phyloP scores from a whole-genome alignment of 2,329 filamentous ascomycete species.

The Colletotrichum euphorbiae region DNA sequence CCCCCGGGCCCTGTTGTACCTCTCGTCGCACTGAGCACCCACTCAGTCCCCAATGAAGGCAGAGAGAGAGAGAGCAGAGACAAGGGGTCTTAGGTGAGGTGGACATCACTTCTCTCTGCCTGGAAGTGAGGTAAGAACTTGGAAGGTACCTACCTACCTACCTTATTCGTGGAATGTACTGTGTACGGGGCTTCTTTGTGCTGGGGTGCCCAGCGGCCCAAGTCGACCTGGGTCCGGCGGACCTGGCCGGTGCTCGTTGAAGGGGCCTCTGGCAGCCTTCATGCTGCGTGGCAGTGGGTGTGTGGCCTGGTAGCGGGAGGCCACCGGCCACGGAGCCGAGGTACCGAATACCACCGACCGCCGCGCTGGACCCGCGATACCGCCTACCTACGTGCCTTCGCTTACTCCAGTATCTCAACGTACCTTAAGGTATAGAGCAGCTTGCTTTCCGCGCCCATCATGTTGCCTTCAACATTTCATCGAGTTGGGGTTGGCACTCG shows the following conservation, averaged over 20 bases:
- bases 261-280: not conserved
- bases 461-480: not conserved
- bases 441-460: not conserved
- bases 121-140: too few relatives aligned
- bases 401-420: too few relatives aligned
- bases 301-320: constrained; percentile 18
- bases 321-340: constrained; percentile 6
- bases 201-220: constrained; percentile 10
- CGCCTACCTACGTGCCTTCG: too few relatives aligned
- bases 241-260: constrained; percentile 1
- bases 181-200: constrained; percentile 17
- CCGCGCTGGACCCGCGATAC: not conserved
- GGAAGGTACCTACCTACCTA: too few relatives aligned
- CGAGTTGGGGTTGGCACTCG: not conserved
- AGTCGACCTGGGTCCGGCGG: constrained; percentile 13
- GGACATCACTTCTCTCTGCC: not conserved
- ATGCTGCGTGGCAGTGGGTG: constrained; percentile 22
- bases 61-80: not conserved
- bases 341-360: constrained; percentile 17
- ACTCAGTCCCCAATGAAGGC: not conserved
- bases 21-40: not conserved
- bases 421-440: not conserved
- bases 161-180: constrained; percentile 5
- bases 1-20: constrained; percentile 1
- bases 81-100: constrained; percentile 11